These are phyloP conservation scores for Miscanthus sacchariflorus DNA, from an alignment of 202 grass and related monocot genomes.

Conservation along the genomic window DNA sequence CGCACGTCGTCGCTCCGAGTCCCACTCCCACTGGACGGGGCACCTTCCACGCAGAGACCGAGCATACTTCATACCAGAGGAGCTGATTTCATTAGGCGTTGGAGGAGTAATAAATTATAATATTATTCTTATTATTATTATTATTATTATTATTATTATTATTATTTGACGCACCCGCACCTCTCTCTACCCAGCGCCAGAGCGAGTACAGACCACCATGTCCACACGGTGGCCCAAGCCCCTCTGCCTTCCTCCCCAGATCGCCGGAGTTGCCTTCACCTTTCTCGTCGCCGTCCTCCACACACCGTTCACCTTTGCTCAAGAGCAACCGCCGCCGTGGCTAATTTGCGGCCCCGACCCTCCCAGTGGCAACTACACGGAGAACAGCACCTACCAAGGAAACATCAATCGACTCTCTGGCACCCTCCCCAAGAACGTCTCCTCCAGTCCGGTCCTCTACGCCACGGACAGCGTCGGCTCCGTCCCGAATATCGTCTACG, in stretches of 20 bases:
- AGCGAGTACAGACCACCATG: neutral
- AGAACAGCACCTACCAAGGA: slow-evolving; percentile 50
- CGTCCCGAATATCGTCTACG: slow-evolving; percentile 53
- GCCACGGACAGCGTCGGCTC: slow-evolving; percentile 26
- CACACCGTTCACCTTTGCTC: neutral
- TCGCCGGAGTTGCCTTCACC: neutral
- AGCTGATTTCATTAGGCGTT: too few relatives aligned
- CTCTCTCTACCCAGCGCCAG: too few relatives aligned
- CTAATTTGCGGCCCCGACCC: neutral
- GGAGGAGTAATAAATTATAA: too few relatives aligned
- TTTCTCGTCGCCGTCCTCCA: slow-evolving; percentile 12
- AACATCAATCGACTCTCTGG: slow-evolving; percentile 56
- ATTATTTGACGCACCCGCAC: too few relatives aligned
- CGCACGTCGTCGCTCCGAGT: too few relatives aligned
- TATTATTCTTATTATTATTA: too few relatives aligned
- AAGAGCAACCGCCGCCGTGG: slow-evolving; percentile 39
- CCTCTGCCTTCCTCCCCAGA: neutral
- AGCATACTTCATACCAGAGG: too few relatives aligned
- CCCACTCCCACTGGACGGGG: too few relatives aligned
- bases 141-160: too few relatives aligned
- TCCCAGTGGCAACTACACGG: slow-evolving; percentile 34
- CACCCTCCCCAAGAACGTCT: slow-evolving; percentile 53
- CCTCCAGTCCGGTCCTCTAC: slow-evolving; percentile 17
- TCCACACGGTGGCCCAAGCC: neutral
- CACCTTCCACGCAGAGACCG: too few relatives aligned